Base-by-base conservation (phyloP, 257 asterid genomes). In the Agastache rugosa region DNA sequence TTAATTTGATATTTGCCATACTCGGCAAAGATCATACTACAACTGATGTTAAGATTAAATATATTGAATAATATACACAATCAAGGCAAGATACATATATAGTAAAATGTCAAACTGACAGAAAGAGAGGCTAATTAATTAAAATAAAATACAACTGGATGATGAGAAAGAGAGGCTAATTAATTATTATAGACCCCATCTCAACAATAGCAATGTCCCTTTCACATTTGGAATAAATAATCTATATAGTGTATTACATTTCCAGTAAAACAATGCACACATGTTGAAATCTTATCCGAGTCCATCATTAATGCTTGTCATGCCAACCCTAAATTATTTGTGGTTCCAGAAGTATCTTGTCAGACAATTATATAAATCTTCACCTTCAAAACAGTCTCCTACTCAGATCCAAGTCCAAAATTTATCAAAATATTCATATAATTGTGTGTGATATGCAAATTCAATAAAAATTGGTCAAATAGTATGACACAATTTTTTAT, bases 41-140 rank as follows among this genome's bases (percentile, higher is more conserved):
- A 37, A 64, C 8, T 42, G 2, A 42, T 10, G 20, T 12, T 37
- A 37, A 0, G 22, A 63, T 34, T n/a, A 1, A 23, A 23, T 37
- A 15, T 56, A 12, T 12, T 17, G 71, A 76, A 69, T 34, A 60
- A 20, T 39, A 16, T 8, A 2, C 59, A 23, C 9, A 60, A 76
- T 61, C 39, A 47, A 22, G 54, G 80, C 71, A 22, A 64, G 59
- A 64, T 64, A 16, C 78, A 64, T 64, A 16, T 73, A 64, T 23
- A 11, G 9, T 8, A 35, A 63, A 10, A 48, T 37, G 5, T 22
- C 10, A 11, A 14, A 15, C 31, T 25, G 7, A 2, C 29, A 22
- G 19, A 37, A 31, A 61, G 6, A n/a, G 19, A 27, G 65, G 15
- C 66, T 2, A 60, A 60, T 12, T 2, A 53, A 17, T 22, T 8